Evolutionary conservation across 2,329 filamentous ascomycete species (phyloP).

Genomic region (Ceratocystis huliohia): DNA sequence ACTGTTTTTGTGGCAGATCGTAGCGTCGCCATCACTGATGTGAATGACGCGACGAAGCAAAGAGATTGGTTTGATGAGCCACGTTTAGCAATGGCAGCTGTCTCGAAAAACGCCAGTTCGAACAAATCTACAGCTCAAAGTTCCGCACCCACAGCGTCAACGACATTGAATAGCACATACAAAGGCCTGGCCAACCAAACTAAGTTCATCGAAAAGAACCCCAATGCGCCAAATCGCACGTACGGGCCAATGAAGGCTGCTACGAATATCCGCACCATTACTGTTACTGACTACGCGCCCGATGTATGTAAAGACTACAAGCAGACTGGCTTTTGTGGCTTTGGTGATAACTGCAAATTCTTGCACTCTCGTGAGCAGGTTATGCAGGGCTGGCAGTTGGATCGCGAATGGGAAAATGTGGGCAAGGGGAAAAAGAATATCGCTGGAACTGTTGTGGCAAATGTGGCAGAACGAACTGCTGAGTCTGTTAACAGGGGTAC

Average conservation of each 20-base stretch:
- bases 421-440: constrained; percentile 56
- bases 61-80: constrained; percentile 81
- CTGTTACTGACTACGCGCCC: constrained; percentile 77
- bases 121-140: neutral
- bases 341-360: constrained; percentile 67
- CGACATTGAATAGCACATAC: constrained; percentile 46
- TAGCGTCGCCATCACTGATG: constrained; percentile 44
- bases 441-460: constrained; percentile 49
- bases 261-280: constrained; percentile 82
- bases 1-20: constrained; percentile 50
- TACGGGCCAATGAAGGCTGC: constrained; percentile 82
- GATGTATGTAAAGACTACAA: constrained; percentile 96
- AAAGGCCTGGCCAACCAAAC: constrained; percentile 61
- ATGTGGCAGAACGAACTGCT: constrained; percentile 37
- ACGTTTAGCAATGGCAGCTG: constrained; percentile 36
- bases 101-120: neutral
- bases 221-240: constrained; percentile 53
- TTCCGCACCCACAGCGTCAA: constrained; percentile 29
- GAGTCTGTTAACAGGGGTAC: constrained; percentile 28
- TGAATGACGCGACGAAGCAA: constrained; percentile 80
- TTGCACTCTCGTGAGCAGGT: constrained; percentile 65
- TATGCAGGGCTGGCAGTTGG: constrained; percentile 89
- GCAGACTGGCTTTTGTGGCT: constrained; percentile 55
- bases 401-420: constrained; percentile 81
- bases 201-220: constrained; percentile 69